Conservation (phyloP, 2,329 filamentous ascomycete species). For the Zymoseptoria ardabiliae region DNA sequence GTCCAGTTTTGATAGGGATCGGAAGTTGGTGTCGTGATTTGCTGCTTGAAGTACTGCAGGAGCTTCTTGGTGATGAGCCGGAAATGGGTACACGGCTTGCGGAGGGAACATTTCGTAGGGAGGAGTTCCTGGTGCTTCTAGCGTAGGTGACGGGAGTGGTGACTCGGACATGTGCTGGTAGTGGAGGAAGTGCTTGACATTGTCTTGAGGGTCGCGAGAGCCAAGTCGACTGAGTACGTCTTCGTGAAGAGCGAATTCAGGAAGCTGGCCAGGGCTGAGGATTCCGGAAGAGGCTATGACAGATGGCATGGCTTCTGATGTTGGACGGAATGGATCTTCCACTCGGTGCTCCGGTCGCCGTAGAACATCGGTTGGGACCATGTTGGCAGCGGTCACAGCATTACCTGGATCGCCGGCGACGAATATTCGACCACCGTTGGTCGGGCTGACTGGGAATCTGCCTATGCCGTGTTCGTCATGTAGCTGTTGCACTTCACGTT, state of each 20-base stretch:
- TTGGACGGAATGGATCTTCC: slow-evolving; percentile 47
- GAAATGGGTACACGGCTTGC: slow-evolving; percentile 20
- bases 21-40: slow-evolving; percentile 42
- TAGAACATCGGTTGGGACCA: slow-evolving; percentile 38
- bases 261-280: slow-evolving; percentile 61
- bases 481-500: slow-evolving; percentile 67
- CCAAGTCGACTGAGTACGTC: slow-evolving; percentile 63
- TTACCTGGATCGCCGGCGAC: slow-evolving; percentile 75
- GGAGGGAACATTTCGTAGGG: slow-evolving; percentile 34
- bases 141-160: slow-evolving; percentile 23
- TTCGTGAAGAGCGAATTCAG: slow-evolving; percentile 63
- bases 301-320: slow-evolving; percentile 71
- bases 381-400: slow-evolving; percentile 53
- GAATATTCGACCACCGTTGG: slow-evolving; percentile 63
- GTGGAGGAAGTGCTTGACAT: slow-evolving; percentile 81
- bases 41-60: slow-evolving; percentile 26
- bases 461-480: slow-evolving; percentile 56
- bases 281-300: slow-evolving; percentile 87
- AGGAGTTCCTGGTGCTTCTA: slow-evolving; percentile 60
- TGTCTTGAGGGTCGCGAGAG: slow-evolving; percentile 77
- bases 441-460: slow-evolving; percentile 52
- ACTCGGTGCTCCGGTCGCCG: slow-evolving; percentile 28
- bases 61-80: slow-evolving; percentile 15
- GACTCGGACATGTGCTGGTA: slow-evolving; percentile 63
- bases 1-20: slow-evolving; percentile 48